Evolutionary conservation across 495 filamentous ascomycete species (phyloP), one percentile per base, ranked within the genome.

Genomic region (Lindgomyces ingoldianus): DNA sequence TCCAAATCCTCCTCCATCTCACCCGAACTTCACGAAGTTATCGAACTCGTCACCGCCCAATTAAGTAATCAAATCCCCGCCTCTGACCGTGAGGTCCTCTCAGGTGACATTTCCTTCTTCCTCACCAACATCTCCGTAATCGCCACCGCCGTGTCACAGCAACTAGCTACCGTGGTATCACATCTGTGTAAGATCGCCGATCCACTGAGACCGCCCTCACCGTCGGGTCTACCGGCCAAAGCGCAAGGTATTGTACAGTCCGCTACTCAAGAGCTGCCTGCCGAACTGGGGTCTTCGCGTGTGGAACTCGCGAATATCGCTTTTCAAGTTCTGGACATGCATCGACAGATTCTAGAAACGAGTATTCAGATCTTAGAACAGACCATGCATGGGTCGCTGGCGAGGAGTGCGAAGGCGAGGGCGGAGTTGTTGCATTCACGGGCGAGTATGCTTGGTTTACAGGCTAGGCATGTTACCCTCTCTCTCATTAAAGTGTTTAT

Each of bases 331-430:
- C 68, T 71, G 14, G 19, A 36, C 4, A n/a, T 65, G 29, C 68
- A 74, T 57, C 65, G 64, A 22, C 14, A 64, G 19, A 33, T 74
- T 39, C 63, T 72, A 0, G 63, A 72, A 41, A 39, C 66, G 36
- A 51, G 51, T 19, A 75, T 77, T 52, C 68, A 65, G 51, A 68
- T 71, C 12, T 74, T 88, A 4, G 85, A 88, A 67, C 78, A 81
- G 48, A 79, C 75, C 9, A 89, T 89, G 67, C 87, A 91, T 75
- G 89, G 89, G 41, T 74, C 81, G 2, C 65, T 90, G 2, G 81
- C 88, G 6, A 78, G 87, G 4, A 75, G 75, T 52, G 78, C 78
- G 16, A 82, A 78, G 61, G 78, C 83, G 0, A 78, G 80, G 65
- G 79, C 81, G 1, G 84, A 85, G 57, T 82, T 83, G 53, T 76